Base-by-base conservation (phyloP, 2,329 filamentous ascomycete genomes). In the Aureobasidium uvarum region DNA sequence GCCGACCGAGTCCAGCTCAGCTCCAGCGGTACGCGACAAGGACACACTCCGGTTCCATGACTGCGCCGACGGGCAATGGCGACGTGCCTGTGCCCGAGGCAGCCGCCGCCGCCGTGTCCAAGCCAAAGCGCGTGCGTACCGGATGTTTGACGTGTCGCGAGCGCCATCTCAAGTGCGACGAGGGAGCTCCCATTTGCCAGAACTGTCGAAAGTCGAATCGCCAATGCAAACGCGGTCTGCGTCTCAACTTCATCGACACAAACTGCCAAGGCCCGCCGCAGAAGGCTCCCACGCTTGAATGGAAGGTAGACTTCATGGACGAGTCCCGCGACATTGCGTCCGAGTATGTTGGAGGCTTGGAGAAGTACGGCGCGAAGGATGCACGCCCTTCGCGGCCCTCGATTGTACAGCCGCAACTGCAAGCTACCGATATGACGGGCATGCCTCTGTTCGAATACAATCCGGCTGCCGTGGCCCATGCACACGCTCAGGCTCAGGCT, bases 121-220 rank as follows among this genome's bases (percentile, higher is more conserved):
- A 93, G 76, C 87, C 91, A n/a, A 94, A 89, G 78, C 84, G 93
- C 69, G 92, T 96, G 20, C 87, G 94, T 54, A 97, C 93, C 3
- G 93, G 93, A 43, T 97, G 93, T 75, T 79, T 96, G 69, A 97
- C 93, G 2, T 97, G 93, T 77, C 84, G 93, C 70, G 90, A 96
- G 76, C 83, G 92, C 54, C 93, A 96, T 80, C 81, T 96, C 60
- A 96, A 96, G 77, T 96, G 93, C 76, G 93, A 96, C 73, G 92
- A 96, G 76, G 88, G 82, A 5, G 73, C 82, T 67, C 85, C 85
- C 11, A 79, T 80, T 64, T 88, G 86, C 73, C 81, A 89, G 71
- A 97, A 97, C 73, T 97, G 94, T 77, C 86, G 86, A 66, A 97
- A 96, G 78, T 95, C 93, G 62, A 93, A 87, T 72, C 84, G 94